Evolutionary conservation across 148 eudicot genomes (phyloP).

Genomic region (Silene latifolia): DNA sequence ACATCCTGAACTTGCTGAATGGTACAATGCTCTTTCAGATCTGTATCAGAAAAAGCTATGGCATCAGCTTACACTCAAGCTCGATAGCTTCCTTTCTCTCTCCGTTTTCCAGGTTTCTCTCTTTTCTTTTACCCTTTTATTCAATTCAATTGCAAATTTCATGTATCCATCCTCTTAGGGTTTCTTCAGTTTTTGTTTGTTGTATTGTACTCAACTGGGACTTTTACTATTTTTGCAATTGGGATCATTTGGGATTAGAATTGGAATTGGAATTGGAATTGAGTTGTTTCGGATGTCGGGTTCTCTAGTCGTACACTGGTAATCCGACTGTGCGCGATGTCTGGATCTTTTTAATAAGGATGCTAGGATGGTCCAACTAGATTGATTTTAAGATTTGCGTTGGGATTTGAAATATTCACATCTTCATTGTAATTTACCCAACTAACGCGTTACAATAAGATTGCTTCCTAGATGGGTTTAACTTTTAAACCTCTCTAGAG

Average conservation of each 20-base stretch:
- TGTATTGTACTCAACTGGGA: neutral
- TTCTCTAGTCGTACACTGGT: too few relatives aligned
- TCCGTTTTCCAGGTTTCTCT: constrained; percentile 64
- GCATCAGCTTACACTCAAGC: constrained; percentile 92
- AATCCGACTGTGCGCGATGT: too few relatives aligned
- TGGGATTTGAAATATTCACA: neutral
- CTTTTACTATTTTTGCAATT: neutral
- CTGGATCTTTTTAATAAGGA: neutral
- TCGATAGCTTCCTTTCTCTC: constrained; percentile 75
- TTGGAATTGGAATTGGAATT: too few relatives aligned
- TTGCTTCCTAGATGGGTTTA: too few relatives aligned
- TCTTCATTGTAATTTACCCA: neutral
- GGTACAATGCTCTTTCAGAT: constrained; percentile 76
- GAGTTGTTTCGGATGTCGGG: too few relatives aligned
- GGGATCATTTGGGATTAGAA: too few relatives aligned
- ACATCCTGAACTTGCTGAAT: constrained; percentile 77
- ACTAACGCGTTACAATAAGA: too few relatives aligned
- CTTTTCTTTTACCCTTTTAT: neutral
- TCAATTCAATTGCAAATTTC: neutral
- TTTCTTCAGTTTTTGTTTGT: neutral
- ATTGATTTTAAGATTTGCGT: too few relatives aligned
- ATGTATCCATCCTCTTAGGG: neutral
- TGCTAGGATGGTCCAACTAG: neutral
- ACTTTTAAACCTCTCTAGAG: too few relatives aligned
- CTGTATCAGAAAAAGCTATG: constrained; percentile 93